Evolutionary conservation across 1,284 basidiomycete species (phyloP), one percentile per base, ranked within the genome.

Genomic region (Abortiporus biennis): DNA sequence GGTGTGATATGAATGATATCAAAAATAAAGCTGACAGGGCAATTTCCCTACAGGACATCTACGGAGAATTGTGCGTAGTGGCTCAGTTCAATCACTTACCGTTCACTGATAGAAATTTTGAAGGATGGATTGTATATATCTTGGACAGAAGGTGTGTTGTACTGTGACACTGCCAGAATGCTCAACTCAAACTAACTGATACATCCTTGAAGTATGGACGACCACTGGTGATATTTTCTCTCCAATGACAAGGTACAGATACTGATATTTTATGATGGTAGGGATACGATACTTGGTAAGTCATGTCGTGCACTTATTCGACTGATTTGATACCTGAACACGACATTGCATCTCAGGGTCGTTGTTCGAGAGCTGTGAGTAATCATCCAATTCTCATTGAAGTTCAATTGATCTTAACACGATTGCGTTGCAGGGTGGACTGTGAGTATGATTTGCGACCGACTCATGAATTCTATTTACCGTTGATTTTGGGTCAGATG

Each of bases 91-190:
- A 29, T 29, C 27, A 29, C 27, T n/a, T 9, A 29, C n/a, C n/a
- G n/a, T n/a, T n/a, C n/a, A n/a, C n/a, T n/a, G n/a, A n/a, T n/a
- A n/a, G n/a, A n/a, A n/a, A n/a, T n/a, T n/a, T n/a, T n/a, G n/a
- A 36, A 89, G 92, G 47, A 83, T 94, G 85, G 92, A 96, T 68
- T 91, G 85, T 78, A 87, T 96, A 48, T 96, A 96, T 58, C 78
- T 96, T 16, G 84, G 89, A 4, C 92, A 95, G 62, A 95, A 94
- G 82, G 12, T 29, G 8, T 29, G 27, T 29, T n/a, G 9, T n/a
- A n/a, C n/a, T 8, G 27, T 29, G 8, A 9, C 27, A n/a, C 9
- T 9, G n/a, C 27, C 9, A 9, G 27, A n/a, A 9, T 29, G n/a
- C 27, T n/a, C 27, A 8, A 29, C 27, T 29, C 27, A n/a, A n/a